Evolutionary conservation across 805 yeast genomes (phyloP).

Genomic region (Ogataea methylovora): DNA sequence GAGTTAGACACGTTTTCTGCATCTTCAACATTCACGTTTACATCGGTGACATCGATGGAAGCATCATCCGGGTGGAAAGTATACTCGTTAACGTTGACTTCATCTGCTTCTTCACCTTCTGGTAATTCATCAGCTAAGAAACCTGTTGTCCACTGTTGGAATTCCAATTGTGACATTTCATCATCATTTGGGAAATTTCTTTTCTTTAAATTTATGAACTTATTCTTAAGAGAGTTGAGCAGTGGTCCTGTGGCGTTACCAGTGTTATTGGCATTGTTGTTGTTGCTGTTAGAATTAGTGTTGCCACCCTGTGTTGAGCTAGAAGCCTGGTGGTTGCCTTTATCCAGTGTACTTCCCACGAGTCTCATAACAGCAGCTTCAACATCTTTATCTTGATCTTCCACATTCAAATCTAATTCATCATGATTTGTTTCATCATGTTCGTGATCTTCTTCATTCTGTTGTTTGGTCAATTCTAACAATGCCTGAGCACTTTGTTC

Average conservation of each 20-base stretch:
- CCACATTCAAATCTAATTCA: not conserved
- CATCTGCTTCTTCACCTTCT: slow-evolving; percentile 13
- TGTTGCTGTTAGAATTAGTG: slow-evolving; percentile 3
- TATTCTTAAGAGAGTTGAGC: too few relatives aligned
- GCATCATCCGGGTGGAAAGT: not conserved
- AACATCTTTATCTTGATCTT: slow-evolving; percentile 37
- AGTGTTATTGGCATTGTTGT: not conserved
- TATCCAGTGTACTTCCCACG: slow-evolving; percentile 56
- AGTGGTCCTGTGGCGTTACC: too few relatives aligned
- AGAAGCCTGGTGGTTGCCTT: not conserved
- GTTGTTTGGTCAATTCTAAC: slow-evolving; percentile 15
- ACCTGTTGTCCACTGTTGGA: slow-evolving; percentile 47
- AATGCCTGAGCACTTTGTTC: slow-evolving; percentile 23
- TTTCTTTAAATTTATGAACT: slow-evolving; percentile 16
- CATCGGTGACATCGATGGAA: slow-evolving; percentile 3
- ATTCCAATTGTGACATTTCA: slow-evolving; percentile 37
- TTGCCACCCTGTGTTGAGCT: not conserved
- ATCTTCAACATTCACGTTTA: slow-evolving; percentile 3
- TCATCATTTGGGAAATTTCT: slow-evolving; percentile 30
- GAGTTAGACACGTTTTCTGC: too few relatives aligned
- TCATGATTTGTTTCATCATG: not conserved
- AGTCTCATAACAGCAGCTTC: slow-evolving; percentile 74
- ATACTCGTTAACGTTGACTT: not conserved
- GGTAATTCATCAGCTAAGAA: slow-evolving; percentile 31
- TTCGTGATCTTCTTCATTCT: slow-evolving; percentile 7